phyloP scores from a whole-genome alignment of 345 rosid species.

The Carallia brachiata region DNA sequence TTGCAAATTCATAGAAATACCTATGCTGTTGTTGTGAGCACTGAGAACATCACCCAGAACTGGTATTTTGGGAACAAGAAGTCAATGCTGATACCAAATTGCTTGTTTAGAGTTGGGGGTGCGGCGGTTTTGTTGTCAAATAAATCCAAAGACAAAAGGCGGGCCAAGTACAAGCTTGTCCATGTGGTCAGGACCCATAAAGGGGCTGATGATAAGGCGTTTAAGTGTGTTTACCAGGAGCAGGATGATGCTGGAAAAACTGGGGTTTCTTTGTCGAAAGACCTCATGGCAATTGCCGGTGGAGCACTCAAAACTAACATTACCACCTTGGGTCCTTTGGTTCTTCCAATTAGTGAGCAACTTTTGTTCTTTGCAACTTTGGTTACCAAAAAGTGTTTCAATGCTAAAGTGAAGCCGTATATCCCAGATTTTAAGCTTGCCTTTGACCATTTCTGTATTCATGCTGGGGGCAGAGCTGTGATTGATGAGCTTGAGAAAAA shows the following conservation, averaged over 20 bases:
- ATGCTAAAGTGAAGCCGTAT: slow-evolving; percentile 8
- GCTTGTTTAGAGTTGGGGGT: slow-evolving; percentile 12
- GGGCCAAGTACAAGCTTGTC: slow-evolving; percentile 14
- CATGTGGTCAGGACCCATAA: slow-evolving; percentile 14
- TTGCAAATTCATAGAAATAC: slow-evolving; percentile 12
- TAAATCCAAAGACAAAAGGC: background rate
- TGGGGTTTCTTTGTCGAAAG: slow-evolving; percentile 17
- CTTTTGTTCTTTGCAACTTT: slow-evolving; percentile 13
- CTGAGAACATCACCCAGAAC: slow-evolving; percentile 11
- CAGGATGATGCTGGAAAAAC: slow-evolving; percentile 1
- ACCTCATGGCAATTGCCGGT: slow-evolving; percentile 13
- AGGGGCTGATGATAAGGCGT: slow-evolving; percentile 12
- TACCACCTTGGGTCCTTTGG: slow-evolving; percentile 15
- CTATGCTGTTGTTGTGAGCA: slow-evolving; percentile 2
- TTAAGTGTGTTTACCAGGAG: slow-evolving; percentile 8
- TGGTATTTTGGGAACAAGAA: slow-evolving; percentile 10
- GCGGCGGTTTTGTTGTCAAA: slow-evolving; percentile 15
- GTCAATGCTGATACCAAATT: slow-evolving; percentile 9
- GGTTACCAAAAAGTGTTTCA: slow-evolving; percentile 9
- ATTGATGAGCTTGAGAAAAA: slow-evolving; percentile 19
- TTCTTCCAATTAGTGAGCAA: slow-evolving; percentile 18
- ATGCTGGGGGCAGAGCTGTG: slow-evolving; percentile 22
- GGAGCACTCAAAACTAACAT: slow-evolving; percentile 15
- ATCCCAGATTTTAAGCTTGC: slow-evolving; percentile 19
- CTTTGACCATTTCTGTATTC: slow-evolving; percentile 20